Conservation (phyloP, 257 asterid genomes). For the Phtheirospermum japonicum region DNA sequence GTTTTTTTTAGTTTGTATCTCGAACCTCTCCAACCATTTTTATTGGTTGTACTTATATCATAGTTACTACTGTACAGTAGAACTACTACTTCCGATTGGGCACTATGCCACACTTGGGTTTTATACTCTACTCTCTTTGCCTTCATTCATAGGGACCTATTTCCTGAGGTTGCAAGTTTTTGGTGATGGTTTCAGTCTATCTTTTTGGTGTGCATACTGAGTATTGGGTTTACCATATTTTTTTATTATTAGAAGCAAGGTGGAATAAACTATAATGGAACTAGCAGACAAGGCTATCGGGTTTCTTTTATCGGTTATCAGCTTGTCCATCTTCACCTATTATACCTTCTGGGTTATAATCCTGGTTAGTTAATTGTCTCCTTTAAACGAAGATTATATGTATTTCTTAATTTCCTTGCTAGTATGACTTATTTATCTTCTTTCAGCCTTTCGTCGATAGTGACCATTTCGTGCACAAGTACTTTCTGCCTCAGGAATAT, state of each 20-base stretch:
- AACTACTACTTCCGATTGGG: too few relatives aligned
- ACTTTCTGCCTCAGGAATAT: conserved; percentile 87
- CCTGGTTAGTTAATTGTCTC: conserved; percentile 49
- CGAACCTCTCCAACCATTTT: too few relatives aligned
- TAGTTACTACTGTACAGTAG: too few relatives aligned
- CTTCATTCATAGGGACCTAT: too few relatives aligned
- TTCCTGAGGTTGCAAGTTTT: too few relatives aligned
- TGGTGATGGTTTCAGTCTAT: too few relatives aligned
- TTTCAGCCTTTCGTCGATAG: conserved; percentile 87
- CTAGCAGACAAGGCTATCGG: conserved; percentile 83
- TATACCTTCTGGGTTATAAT: conserved; percentile 90
- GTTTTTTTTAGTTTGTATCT: too few relatives aligned
- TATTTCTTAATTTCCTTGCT: neutral
- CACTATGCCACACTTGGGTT: too few relatives aligned
- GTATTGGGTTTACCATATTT: too few relatives aligned
- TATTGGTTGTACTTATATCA: too few relatives aligned
- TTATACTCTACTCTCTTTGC: too few relatives aligned
- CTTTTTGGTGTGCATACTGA: too few relatives aligned
- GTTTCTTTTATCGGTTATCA: conserved; percentile 61
- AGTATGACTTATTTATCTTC: conserved; percentile 7
- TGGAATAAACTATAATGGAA: conserved; percentile 40
- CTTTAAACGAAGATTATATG: neutral
- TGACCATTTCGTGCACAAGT: conserved; percentile 82
- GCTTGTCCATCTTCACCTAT: conserved; percentile 82
- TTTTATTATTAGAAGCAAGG: neutral